Base-by-base conservation (phyloP, 106 monocot genomes). In the Dactylorhiza incarnata region DNA sequence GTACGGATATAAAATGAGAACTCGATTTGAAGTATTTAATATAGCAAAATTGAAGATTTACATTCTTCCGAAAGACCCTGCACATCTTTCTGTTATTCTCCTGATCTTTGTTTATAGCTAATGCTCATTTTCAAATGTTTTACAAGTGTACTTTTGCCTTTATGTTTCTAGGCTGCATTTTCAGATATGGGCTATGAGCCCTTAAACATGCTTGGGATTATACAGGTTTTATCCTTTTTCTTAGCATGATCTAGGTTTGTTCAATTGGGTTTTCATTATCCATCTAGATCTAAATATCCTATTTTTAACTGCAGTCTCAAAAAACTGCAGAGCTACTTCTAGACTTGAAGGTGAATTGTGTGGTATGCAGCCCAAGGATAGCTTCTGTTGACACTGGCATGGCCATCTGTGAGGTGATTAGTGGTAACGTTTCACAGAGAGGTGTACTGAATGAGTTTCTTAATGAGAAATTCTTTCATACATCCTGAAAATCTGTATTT, bases 141-240 rank as follows among this genome's bases (percentile, higher is more conserved):
- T 20, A 59, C 4, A 59, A 8, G 58, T 59, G n/a, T 54, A 54
- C 9, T 3, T 22, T 59, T 54, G 2, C 22, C 46, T 56, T 56
- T 74, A 37, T 14, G 2, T 65, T 81, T 86, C n/a, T 86, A 95
- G 95, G 84, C 67, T 71, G 62, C 66, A 58, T 87, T 89, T 72
- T 51, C 83, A 45, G 83, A 80, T 65, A 79, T 88, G 78, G 94
- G 84, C 16, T 86, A 85, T 81, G 89, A 91, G 73, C 81, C 97
- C 52, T 83, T 99, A 86, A 99, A 89, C 78, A 99, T 99, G 97
- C 91, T 99, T 78, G 97, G 97, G 43, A 76, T 89, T 74, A 91
- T 99, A 77, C 95, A 95, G 92, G 95, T 95, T 85, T 17, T 19
- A 16, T 2, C 44, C 59, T 76, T 48, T n/a, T 13, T 70, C 58